Conservation (phyloP, 371 early-diverging fungal genomes). For the Ordospora pajunii region DNA sequence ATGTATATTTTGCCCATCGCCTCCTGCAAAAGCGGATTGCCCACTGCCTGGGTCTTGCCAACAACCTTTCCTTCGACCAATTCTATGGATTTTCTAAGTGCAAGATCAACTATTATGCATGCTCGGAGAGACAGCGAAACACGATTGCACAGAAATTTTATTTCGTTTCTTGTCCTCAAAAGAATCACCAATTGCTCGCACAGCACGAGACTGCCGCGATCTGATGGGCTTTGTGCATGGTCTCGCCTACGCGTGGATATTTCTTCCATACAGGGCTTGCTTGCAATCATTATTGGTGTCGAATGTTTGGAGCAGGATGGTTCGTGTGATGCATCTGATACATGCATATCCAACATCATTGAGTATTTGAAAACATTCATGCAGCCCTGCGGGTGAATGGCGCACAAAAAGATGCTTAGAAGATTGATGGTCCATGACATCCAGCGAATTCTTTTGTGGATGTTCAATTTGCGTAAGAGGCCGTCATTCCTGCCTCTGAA, state of each 20-base stretch:
- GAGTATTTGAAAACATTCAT: too few relatives aligned
- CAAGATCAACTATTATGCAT: constrained; percentile 32
- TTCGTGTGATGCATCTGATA: too few relatives aligned
- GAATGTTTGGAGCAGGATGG: background rate
- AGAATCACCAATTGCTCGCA: constrained; percentile 38
- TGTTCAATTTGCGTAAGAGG: constrained; percentile 9
- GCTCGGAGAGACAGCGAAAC: constrained; percentile 28
- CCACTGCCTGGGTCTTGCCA: background rate
- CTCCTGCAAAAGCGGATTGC: constrained; percentile 10
- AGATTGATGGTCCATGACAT: constrained; percentile 33
- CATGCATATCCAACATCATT: too few relatives aligned
- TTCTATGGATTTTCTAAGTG: background rate
- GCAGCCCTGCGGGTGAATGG: background rate
- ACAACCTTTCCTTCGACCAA: background rate
- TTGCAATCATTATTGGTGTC: constrained; percentile 3
- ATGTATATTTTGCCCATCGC: constrained; percentile 11
- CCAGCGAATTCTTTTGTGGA: constrained; percentile 27
- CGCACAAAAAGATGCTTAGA: background rate
- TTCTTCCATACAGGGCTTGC: constrained; percentile 3
- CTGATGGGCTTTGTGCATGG: background rate
- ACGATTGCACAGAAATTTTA: constrained; percentile 18
- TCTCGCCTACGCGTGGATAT: constrained; percentile 2
- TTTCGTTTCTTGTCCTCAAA: constrained; percentile 20
- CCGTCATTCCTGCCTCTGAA: constrained; percentile 23
- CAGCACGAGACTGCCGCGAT: background rate